A percentile compares a stretch with the other conserved stretches of the same genome.
Conservation (phyloP, 1,139 yeast species). For the Debaryomycetaceae sp. region DNA sequence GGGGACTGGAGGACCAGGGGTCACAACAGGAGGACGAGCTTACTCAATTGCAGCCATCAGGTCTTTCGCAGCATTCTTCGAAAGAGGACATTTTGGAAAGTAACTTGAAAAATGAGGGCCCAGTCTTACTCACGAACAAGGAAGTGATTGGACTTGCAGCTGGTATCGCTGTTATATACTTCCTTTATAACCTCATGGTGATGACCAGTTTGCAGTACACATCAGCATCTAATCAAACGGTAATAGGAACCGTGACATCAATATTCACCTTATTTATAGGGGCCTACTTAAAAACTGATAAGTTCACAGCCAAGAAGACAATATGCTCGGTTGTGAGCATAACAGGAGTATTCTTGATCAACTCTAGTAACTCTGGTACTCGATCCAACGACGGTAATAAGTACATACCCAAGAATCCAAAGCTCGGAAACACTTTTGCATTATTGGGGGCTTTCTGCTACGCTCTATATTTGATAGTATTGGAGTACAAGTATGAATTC, state of each 20-base stretch:
- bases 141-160: constrained; percentile 37
- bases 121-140: constrained; percentile 17
- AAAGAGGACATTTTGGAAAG: not conserved
- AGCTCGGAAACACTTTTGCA: constrained; percentile 45
- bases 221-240: constrained; percentile 52
- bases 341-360: constrained; percentile 46
- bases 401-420: constrained; percentile 36
- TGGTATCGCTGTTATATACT: constrained; percentile 42
- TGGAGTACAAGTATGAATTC: constrained; percentile 44
- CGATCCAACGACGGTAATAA: constrained; percentile 14
- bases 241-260: constrained; percentile 50
- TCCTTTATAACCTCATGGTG: constrained; percentile 35
- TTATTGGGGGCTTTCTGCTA: constrained; percentile 46
- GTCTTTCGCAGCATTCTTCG: not conserved
- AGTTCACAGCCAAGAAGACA: constrained; percentile 38
- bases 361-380: constrained; percentile 28
- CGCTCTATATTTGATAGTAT: constrained; percentile 40
- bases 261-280: constrained; percentile 50
- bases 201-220: constrained; percentile 45
- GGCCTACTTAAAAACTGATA: constrained; percentile 35
- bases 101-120: not conserved
- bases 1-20: not conserved
- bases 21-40: not conserved
- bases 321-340: constrained; percentile 44
- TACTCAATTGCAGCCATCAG: not conserved